Conservation (phyloP, 768 basidiomycete species). For the Fomitopsis pulvina region DNA sequence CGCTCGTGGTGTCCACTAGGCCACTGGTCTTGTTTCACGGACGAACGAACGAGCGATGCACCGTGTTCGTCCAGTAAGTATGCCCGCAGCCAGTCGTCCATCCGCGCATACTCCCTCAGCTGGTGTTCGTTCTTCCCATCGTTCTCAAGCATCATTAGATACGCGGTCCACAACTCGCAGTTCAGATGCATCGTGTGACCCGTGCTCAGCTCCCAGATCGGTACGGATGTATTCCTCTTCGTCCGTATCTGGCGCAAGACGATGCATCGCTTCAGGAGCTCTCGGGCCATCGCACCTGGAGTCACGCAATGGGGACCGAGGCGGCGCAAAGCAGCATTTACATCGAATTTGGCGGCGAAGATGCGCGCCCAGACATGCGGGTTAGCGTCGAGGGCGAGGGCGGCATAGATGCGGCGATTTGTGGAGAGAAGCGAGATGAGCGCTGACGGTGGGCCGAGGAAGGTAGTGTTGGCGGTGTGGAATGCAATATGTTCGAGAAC, state of each 20-base stretch:
- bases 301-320: constrained; percentile 35
- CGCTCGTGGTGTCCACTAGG: constrained; percentile 51
- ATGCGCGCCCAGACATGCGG: constrained; percentile 69
- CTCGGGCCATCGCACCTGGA: constrained; percentile 45
- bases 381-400: constrained; percentile 47
- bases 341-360: constrained; percentile 65
- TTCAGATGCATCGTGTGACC: constrained; percentile 5
- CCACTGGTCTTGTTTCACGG: constrained; percentile 46
- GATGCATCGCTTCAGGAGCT: constrained; percentile 57
- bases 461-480: constrained; percentile 43
- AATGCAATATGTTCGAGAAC: constrained; percentile 75
- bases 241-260: constrained; percentile 50
- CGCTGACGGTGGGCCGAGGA: constrained; percentile 55
- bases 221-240: constrained; percentile 22
- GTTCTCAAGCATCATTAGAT: constrained; percentile 77
- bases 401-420: constrained; percentile 40
- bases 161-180: constrained; percentile 31
- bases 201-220: constrained; percentile 10
- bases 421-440: constrained; percentile 50
- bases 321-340: constrained; percentile 40
- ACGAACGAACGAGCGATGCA: constrained; percentile 41
- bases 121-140: constrained; percentile 67
- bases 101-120: constrained; percentile 58
- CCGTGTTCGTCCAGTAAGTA: constrained; percentile 62
- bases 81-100: constrained; percentile 57